Base-by-base conservation (phyloP, 202 grass and related monocot genomes). In the Saccharum hybrid region DNA sequence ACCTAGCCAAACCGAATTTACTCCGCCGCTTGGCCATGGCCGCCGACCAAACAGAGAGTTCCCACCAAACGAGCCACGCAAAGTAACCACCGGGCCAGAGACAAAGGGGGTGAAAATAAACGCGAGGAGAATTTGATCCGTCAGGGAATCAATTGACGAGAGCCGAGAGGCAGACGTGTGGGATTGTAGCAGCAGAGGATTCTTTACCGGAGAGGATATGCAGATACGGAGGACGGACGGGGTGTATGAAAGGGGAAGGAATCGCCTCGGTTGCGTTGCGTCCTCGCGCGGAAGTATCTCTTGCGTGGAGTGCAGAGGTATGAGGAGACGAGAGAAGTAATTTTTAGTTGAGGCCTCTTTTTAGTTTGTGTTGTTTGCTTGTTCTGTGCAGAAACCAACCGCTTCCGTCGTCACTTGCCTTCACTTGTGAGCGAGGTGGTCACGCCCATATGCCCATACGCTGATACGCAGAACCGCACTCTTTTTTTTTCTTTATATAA, bases 291-390 rank as follows among this genome's bases (percentile, higher is more conserved):
- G 74, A 15, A 63, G 88, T 74, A 63, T 78, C 68, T 78, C 66
- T 90, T 86, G 83, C 72, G 88, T 89, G 88, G 83, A 74, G 88
- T 78, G 88, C 8, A 67, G 88, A 74, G 80, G 13, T 54, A 6
- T 13, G 9, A 49, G 15, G 13, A 54, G 23, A 46, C 13, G 48
- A 2, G 57, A 36, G 61, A 56, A 4, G 13, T 56, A 51, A 26
- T n/a, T n/a, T n/a, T n/a, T n/a, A n/a, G n/a, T n/a, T n/a, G n/a
- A n/a, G n/a, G n/a, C n/a, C n/a, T n/a, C n/a, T 41, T 71, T 52
- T 31, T 21, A 2, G 4, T 3, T 6, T 19, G 9, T 6, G 26
- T 68, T 28, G 23, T 66, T 34, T 64, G 54, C 37, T 16, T 39
- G 65, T 70, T 72, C 66, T 54, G 4, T 4, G 34, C 10, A 43